Evolutionary conservation across 176 grass and related monocot species (phyloP).

Genomic region (Cenchrus fungigraminus): DNA sequence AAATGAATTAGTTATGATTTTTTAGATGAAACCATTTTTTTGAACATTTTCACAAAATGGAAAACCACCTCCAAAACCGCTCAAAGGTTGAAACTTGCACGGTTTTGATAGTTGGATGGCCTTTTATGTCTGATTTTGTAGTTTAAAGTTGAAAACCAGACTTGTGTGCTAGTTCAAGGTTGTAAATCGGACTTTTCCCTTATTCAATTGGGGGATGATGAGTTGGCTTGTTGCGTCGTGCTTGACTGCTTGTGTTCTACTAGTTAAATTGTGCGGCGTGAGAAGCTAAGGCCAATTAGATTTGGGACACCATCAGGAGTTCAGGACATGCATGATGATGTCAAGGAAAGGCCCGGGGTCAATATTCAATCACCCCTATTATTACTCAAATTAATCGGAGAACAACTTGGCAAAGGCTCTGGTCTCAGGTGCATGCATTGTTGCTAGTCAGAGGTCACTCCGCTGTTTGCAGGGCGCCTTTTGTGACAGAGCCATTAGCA

Average conservation of each 20-base stretch:
- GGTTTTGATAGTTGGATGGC: too few relatives aligned
- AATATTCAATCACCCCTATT: not conserved
- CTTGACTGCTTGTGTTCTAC: too few relatives aligned
- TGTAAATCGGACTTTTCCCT: too few relatives aligned
- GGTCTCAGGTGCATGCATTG: not conserved
- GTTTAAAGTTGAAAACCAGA: too few relatives aligned
- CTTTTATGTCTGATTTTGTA: too few relatives aligned
- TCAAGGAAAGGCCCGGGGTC: not conserved
- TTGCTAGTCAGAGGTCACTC: not conserved
- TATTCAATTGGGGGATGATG: not conserved
- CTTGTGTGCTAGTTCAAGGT: too few relatives aligned
- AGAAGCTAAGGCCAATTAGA: slow-evolving; percentile 18
- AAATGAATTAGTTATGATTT: too few relatives aligned
- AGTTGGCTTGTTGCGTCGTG: slow-evolving; percentile 4
- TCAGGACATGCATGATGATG: not conserved
- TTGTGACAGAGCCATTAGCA: not conserved
- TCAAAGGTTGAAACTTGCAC: too few relatives aligned
- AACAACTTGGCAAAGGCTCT: too few relatives aligned
- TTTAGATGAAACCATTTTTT: too few relatives aligned
- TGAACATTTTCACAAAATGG: too few relatives aligned
- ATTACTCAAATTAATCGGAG: not conserved
- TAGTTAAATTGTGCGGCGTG: not conserved
- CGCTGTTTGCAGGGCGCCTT: not conserved
- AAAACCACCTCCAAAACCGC: too few relatives aligned
- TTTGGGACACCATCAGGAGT: not conserved